Evolutionary conservation across 2,329 filamentous ascomycete genomes (phyloP), one percentile per base, ranked within the genome.

Genomic region (Pseudogymnoascus sp.): DNA sequence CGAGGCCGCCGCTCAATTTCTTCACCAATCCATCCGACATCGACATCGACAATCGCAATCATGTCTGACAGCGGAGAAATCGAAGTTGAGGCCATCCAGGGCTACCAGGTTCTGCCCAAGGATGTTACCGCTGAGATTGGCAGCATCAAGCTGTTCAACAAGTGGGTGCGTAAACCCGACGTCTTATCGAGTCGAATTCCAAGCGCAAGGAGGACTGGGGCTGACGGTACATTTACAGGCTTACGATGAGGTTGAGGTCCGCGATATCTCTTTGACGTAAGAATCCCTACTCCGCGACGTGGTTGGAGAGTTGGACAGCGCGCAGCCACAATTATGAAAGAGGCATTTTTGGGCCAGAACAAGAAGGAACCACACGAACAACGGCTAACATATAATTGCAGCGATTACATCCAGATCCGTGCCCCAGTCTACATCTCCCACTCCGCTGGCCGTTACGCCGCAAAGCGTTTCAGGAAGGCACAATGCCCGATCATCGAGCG

Each of bases 401-500:
- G 94, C 85, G 94, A 99, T 80, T 99, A 99, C 87, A 94, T 99
- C 80, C 94, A 97, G 82, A 96, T 99, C 85, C 92, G 94, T 80
- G 88, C 92, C 73, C 94, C 94, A 74, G 94, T 97, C 85, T 99
- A 97, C 85, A 87, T 97, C 82, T 92, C 94, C 78, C 94, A 99
- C 87, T 96, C 92, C 71, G 94, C 95, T 76, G 94, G 94, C 78
- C 91, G 92, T 78, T 99, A 96, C 87, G 94, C 94, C 77, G 87
- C 88, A 82, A 99, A 99, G 92, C 89, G 95, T 78, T 99, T 99
- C 91, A 90, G 94, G 85, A 99, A 99, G 89, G 94, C 95, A 79
- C 95, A 97, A 87, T 99, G 94, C 90, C 94, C 94, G 75, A 97
- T 99, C 88, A 97, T 99, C 78, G 94, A 99, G 90, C 93, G 94